Base-by-base conservation (phyloP, 2,329 filamentous ascomycete species). In the Metarhizium anisopliae region DNA sequence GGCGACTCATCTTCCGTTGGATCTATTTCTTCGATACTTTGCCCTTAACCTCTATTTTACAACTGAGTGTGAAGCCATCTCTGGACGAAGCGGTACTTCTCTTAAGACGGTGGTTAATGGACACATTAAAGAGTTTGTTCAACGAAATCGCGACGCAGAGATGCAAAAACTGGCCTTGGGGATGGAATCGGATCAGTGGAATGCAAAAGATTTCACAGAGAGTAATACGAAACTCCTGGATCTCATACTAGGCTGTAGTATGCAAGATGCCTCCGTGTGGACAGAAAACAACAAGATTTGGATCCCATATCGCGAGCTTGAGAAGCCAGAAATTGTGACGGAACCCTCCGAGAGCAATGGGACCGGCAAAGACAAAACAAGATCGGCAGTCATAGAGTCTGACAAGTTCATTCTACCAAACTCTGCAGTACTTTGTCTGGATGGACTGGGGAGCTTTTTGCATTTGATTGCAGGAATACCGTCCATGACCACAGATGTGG, bases 341-440 rank as follows among this genome's bases (percentile, higher is more conserved):
- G 57, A 68, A 53, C 47, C 69, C 6, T 62, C 74, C 2, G 76
- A 79, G 56, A 70, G 73, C 0, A 81, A 80, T 52, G 78, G 77
- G 2, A 68, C 72, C 0, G 62, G 70, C 56, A 89, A 87, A 65
- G 78, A 85, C 55, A 89, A 86, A 70, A 77, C 77, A 4, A 82
- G 88, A 47, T 82, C 81, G 42, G 94, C 94, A 1, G 75, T 84
- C 5, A 87, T 99, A 53, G 92, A 96, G 58, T 84, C 86, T 30
- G 89, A 96, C 67, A 85, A 83, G 54, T 97, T 90, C 67, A 84
- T 95, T 55, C 81, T 99, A 11, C 91, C 94, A 0, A 82, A 87
- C 54, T 95, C 91, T 5, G 92, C 90, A 0, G 79, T 93, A 36
- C 77, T 89, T 1, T 92, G 94, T 60, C 80, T 99, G 55, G 81